Conservation (phyloP, 225 moss, liverwort and hornwort genomes). For the Sphagnum contortum region DNA sequence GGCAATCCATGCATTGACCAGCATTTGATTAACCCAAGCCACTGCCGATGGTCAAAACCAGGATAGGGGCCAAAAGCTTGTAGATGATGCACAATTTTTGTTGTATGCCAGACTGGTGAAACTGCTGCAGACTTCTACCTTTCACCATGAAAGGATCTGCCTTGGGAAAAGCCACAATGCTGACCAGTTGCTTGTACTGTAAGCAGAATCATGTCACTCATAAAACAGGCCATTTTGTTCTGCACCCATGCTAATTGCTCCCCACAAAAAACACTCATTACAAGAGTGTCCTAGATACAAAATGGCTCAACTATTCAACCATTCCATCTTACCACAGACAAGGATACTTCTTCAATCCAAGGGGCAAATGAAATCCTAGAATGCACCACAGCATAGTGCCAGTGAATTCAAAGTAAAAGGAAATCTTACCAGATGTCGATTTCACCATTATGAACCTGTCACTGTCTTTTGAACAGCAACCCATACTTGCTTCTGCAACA, state of each 20-base stretch:
- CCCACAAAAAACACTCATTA: too few species aligned
- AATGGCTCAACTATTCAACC: too few species aligned
- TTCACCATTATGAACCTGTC: conserved; percentile 41
- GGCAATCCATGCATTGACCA: conserved; percentile 21
- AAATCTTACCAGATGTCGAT: too few species aligned
- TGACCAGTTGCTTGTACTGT: conserved; percentile 39
- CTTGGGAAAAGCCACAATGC: conserved; percentile 25
- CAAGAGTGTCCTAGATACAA: too few species aligned
- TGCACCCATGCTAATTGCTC: too few species aligned
- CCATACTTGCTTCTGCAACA: conserved; percentile 93
- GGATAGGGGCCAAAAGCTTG: conserved; percentile 20
- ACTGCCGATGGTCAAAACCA: conserved; percentile 19
- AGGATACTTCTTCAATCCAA: too few species aligned
- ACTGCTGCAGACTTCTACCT: conserved; percentile 20
- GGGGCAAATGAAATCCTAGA: too few species aligned
- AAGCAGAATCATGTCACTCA: too few species aligned
- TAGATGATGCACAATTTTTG: conserved; percentile 10
- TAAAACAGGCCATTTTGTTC: too few species aligned
- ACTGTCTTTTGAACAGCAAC: conserved; percentile 93
- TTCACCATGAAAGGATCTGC: conserved; percentile 27
- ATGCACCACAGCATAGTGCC: too few species aligned
- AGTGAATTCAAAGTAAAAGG: too few species aligned
- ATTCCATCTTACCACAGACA: too few species aligned
- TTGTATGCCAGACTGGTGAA: conserved; percentile 13
- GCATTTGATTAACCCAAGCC: conserved; percentile 21